Evolutionary conservation across 148 eudicot genomes (phyloP).

Genomic region (Agrostemma githago): DNA sequence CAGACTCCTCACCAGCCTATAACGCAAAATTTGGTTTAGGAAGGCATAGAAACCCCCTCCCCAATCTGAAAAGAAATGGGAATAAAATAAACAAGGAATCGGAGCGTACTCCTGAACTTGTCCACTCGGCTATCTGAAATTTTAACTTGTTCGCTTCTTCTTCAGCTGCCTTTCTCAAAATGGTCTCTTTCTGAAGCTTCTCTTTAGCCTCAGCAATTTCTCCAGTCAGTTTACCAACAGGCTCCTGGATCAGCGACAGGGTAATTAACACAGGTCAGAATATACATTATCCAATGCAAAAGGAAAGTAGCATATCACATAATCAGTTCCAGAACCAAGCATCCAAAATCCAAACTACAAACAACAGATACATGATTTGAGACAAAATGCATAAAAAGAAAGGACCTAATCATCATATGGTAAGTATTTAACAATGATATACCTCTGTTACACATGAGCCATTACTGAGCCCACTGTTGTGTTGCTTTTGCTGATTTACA

Average conservation of each 20-base stretch:
- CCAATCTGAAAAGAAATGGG: not conserved
- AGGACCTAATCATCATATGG: conserved; percentile 7
- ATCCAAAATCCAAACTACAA: not conserved
- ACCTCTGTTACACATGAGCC: conserved; percentile 51
- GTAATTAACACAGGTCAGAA: conserved; percentile 1
- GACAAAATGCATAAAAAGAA: not conserved
- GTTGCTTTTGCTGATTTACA: conserved; percentile 58
- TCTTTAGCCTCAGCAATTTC: conserved; percentile 52
- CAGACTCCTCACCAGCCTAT: conserved; percentile 66
- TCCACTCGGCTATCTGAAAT: conserved; percentile 46
- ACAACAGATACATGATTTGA: not conserved
- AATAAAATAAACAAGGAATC: not conserved
- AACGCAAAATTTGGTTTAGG: conserved; percentile 23
- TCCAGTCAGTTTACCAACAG: conserved; percentile 31
- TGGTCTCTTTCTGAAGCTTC: conserved; percentile 59
- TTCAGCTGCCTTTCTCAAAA: conserved; percentile 63
- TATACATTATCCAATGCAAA: not conserved
- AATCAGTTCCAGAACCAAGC: not conserved
- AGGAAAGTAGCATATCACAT: not conserved
- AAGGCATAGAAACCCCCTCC: not conserved
- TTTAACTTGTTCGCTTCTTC: conserved; percentile 61
- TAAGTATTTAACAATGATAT: conserved; percentile 5
- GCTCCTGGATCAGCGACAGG: conserved; percentile 33
- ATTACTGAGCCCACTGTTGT: conserved; percentile 46
- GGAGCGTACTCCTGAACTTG: conserved; percentile 49